These are phyloP conservation scores for Pseudogymnoascus sp. DNA, from an alignment of 2,329 filamentous ascomycete species.

Conservation along the genomic window DNA sequence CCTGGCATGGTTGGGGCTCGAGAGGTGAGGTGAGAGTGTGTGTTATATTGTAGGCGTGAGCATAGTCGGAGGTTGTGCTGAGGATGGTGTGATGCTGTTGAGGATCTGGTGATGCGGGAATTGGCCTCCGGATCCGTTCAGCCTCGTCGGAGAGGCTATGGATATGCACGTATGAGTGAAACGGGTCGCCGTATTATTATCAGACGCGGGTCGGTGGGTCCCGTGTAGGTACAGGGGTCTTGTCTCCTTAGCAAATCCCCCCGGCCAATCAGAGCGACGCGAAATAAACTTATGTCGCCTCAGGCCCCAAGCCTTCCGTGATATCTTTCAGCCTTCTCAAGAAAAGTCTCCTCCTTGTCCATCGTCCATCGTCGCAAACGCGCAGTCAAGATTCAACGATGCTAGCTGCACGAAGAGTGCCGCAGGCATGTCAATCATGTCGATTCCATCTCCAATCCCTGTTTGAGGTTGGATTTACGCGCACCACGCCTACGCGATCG, in stretches of 20 bases:
- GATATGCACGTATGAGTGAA: background rate
- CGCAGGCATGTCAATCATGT: conserved; percentile 29
- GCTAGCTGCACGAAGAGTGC: conserved; percentile 25
- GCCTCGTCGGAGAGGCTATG: background rate
- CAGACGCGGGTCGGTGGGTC: background rate
- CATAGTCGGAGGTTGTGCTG: background rate
- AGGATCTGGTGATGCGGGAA: background rate
- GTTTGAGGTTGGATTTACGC: conserved; percentile 29
- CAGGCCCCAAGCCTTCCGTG: background rate
- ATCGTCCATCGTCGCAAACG: background rate
- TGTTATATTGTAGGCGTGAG: background rate
- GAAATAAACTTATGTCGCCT: background rate
- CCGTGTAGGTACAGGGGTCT: background rate
- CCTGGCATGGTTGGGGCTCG: background rate
- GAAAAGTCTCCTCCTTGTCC: background rate
- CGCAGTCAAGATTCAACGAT: conserved; percentile 15
- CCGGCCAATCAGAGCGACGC: background rate
- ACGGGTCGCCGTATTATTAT: background rate
- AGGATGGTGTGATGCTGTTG: background rate
- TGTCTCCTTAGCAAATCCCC: background rate
- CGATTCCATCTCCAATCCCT: conserved; percentile 29
- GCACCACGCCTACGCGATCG: conserved; percentile 13
- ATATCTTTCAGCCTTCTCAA: conserved; percentile 1
- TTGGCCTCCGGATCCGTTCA: background rate
- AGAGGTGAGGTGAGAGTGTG: background rate